Evolutionary conservation across 1,284 basidiomycete genomes (phyloP), one percentile per base, ranked within the genome.

Genomic region (Cryptococcus sp.): DNA sequence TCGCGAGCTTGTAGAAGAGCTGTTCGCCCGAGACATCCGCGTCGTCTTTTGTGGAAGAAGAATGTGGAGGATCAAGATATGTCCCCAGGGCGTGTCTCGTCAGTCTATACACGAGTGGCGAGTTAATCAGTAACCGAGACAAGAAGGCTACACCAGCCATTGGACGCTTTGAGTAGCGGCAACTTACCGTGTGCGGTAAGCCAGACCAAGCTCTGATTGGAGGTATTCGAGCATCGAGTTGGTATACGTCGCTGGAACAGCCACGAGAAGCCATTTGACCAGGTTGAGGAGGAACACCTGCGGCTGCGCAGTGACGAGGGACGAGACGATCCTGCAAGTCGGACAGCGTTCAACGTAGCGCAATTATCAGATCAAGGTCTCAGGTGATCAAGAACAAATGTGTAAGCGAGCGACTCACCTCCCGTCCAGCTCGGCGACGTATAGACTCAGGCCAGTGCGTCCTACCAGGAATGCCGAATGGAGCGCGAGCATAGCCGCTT

Each of bases 201-300:
- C 91, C 46, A 97, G 87, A 0, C 92, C 89, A 15, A 99, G 84
- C 78, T 96, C 95, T 76, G 87, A 93, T 77, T 98, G 94, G 17
- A 98, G 85, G 74, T 91, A 98, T 65, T 88, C 89, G 50, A 98
- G 84, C 90, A 93, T 95, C 64, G 91, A 93, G 76, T 99, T 99
- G 31, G 91, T 94, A 84, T 93, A 95, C 27, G 94, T 97, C 1
- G 93, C 92, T 0, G 93, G 93, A 53, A 97, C 86, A n/a, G 94
- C 94, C 40, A 98, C 88, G 16, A 91, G 80, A 49, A 97, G 84
- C 95, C 95, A 99, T 57, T 87, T 85, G 22, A 88, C 80, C 60
- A 99, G 92, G 64, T 96, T 92, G 60, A 85, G 80, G 53, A 94
- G 83, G 81, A 98, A 97, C 53, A 88, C 82, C 13, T 83, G 71